These are phyloP conservation scores for Strombidium stylifer DNA, from an alignment of 73 alveolate genomes.

Conservation along the genomic window DNA sequence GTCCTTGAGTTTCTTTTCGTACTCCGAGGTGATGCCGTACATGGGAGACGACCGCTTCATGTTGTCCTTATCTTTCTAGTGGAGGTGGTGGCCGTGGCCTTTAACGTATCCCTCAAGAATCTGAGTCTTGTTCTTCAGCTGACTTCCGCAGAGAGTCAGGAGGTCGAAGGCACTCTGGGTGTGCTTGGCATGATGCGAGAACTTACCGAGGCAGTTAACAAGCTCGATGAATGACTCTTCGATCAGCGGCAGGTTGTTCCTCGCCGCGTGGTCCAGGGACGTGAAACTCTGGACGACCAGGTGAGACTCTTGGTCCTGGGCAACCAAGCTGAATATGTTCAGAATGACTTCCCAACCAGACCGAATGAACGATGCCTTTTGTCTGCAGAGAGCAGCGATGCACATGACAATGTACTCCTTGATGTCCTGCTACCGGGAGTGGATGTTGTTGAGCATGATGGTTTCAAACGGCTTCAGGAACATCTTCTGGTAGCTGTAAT, in stretches of 20 bases:
- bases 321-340: slow-evolving; percentile 73
- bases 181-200: slow-evolving; percentile 17
- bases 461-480: slow-evolving; percentile 82
- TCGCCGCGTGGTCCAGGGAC: slow-evolving; percentile 16
- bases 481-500: slow-evolving; percentile 73
- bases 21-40: no score
- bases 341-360: slow-evolving; percentile 82
- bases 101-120: slow-evolving; percentile 9
- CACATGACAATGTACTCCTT: slow-evolving; percentile 67
- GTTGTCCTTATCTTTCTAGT: slow-evolving; percentile 32
- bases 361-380: slow-evolving; percentile 7
- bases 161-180: slow-evolving; percentile 27
- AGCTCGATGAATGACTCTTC: slow-evolving; percentile 39
- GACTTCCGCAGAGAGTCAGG: slow-evolving; percentile 2
- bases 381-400: slow-evolving; percentile 55
- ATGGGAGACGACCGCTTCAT: slow-evolving; percentile 21
- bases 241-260: slow-evolving; percentile 6
- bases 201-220: slow-evolving; percentile 26
- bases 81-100: slow-evolving; percentile 12
- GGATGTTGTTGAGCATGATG: slow-evolving; percentile 61
- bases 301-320: slow-evolving; percentile 46
- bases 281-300: slow-evolving; percentile 20
- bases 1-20: no score
- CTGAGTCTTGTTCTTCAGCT: slow-evolving; percentile 10
- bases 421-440: slow-evolving; percentile 45